Evolutionary conservation across 805 yeast species (phyloP), one percentile per base, ranked within the genome.

Genomic region (Teunomyces panamensis): DNA sequence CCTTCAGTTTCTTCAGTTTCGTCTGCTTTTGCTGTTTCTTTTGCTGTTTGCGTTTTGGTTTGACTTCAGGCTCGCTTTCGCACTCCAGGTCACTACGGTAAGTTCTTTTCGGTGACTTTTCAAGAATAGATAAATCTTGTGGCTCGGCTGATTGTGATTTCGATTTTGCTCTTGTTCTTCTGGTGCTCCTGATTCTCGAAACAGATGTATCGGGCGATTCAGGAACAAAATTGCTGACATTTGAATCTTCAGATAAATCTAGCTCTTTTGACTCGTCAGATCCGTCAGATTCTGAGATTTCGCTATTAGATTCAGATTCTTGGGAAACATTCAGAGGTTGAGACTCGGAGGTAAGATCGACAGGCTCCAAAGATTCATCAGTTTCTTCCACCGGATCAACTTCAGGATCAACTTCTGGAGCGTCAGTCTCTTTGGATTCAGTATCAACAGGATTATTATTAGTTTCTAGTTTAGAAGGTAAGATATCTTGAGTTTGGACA

Each of bases 61-160:
- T 45, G 26, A 34, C 17, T 35, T 49, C 35, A 32, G 44, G 24
- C 13, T 46, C 30, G n/a, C 28, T 24, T 39, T 46, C 30, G n/a
- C 28, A 14, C 34, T 49, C 16, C 46, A 35, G 28, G 10, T 26
- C 27, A 36, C 36, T 30, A 29, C 34, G 11, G 26, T 17, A 9
- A 29, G 11, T 6, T 13, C 26, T 20, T 13, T 37, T 26, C 28
- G 43, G 41, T 9, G 47, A 37, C 14, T 20, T 37, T 20, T 37
- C 41, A 9, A 37, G 26, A 10, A 37, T n/a, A 7, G 30, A 37
- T 13, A n/a, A 24, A 20, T 24, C 41, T n/a, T 37, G 17, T 8
- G 30, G 10, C 5, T 37, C 41, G 2, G 13, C 30, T 10, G 41
- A 37, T 37, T 37, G 41, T n/a, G 41, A 37, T 37, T 26, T 37